Evolutionary conservation across 176 grass and related monocot species (phyloP).

Genomic region (Cocos nucifera): DNA sequence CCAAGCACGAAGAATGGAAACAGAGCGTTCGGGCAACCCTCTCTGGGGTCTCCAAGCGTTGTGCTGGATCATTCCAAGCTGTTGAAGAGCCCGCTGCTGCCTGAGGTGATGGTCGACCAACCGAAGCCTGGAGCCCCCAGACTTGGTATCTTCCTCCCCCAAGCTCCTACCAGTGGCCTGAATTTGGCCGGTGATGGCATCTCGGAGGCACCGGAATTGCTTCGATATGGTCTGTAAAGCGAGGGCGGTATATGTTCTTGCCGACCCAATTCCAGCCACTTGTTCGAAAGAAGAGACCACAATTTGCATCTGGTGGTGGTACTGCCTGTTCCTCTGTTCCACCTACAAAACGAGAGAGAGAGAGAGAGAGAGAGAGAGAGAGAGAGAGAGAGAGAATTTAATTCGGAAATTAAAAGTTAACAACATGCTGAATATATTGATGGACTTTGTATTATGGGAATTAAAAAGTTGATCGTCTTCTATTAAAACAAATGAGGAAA

Average conservation of each 20-base stretch:
- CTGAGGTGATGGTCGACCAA: conserved; percentile 95
- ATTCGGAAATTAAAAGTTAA: neutral
- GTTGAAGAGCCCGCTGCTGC: conserved; percentile 90
- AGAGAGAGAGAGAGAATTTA: neutral
- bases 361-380: neutral
- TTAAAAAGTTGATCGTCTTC: no score
- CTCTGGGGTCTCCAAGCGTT: conserved; percentile 92
- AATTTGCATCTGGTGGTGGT: conserved; percentile 88
- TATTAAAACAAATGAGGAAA: no score
- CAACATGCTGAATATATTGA: no score
- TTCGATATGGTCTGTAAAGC: conserved; percentile 91
- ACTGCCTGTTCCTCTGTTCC: conserved; percentile 95
- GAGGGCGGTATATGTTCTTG: conserved; percentile 83
- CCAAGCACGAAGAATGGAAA: conserved; percentile 92
- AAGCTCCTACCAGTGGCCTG: conserved; percentile 54
- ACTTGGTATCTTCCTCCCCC: conserved; percentile 54
- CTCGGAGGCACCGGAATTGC: conserved; percentile 88
- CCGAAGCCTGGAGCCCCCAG: conserved; percentile 52
- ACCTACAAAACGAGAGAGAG: conserved; percentile 34
- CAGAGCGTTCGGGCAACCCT: conserved; percentile 81
- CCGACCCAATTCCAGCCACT: conserved; percentile 47
- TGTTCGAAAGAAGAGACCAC: conserved; percentile 73
- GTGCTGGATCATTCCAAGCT: conserved; percentile 96
- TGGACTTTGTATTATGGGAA: no score
- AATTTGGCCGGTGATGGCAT: conserved; percentile 72